phyloP scores from a whole-genome alignment of 2,329 filamentous ascomycete species.

The Basipetospora sp. region DNA sequence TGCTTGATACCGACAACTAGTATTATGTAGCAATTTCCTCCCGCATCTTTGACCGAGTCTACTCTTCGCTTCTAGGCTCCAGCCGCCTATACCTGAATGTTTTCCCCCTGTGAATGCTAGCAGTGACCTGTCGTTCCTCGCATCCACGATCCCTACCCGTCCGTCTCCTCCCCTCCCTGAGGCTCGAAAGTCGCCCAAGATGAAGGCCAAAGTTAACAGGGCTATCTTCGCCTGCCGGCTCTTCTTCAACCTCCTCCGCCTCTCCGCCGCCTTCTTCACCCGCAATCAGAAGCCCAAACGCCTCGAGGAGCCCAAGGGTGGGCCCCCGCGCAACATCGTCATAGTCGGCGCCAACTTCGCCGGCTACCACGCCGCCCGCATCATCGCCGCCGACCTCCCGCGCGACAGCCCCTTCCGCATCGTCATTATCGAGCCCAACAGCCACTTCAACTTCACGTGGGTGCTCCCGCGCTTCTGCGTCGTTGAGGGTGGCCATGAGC shows the following conservation, averaged over 20 bases:
- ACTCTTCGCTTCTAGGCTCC: no score
- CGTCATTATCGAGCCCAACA: conserved; percentile 43
- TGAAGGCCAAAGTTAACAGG: conserved; percentile 16
- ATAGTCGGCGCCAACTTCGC: conserved; percentile 45
- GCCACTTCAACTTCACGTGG: conserved; percentile 48
- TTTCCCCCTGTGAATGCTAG: no score
- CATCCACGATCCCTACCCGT: no score
- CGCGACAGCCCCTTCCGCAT: conserved; percentile 32
- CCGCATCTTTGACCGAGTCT: no score
- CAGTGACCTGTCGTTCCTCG: no score
- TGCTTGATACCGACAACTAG: no score
- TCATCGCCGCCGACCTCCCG: conserved; percentile 33
- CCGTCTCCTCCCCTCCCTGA: no score
- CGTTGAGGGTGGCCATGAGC: conserved; percentile 34
- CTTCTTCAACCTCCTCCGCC: conserved; percentile 13
- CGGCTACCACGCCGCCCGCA: conserved; percentile 33
- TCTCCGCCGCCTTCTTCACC: conserved; percentile 10
- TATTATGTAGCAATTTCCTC: no score
- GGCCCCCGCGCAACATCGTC: conserved; percentile 31
- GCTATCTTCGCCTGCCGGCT: conserved; percentile 16
- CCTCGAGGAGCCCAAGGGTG: conserved; percentile 6
- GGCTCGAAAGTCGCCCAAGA: background rate
- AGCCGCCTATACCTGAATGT: no score
- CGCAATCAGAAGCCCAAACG: conserved; percentile 4
- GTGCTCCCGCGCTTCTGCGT: conserved; percentile 45